Evolutionary conservation across 2,329 filamentous ascomycete species (phyloP), one percentile per base, ranked within the genome.

Genomic region (Fusarium euwallaceae): DNA sequence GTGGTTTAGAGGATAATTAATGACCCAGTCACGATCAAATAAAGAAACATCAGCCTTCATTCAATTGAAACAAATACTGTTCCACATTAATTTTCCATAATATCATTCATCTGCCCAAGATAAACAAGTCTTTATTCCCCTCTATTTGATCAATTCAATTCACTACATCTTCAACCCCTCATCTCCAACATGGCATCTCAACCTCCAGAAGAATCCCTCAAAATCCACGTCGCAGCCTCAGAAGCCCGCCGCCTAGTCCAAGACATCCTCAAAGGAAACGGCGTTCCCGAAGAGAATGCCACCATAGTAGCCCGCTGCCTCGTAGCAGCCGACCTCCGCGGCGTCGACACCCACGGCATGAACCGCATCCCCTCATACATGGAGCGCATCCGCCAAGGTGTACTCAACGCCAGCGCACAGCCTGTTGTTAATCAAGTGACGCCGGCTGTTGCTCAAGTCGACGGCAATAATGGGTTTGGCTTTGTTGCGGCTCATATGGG

Each of bases 351-450:
- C 0, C 94, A 96, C 80, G 94, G 84, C 70, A 90, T 93, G 81
- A 94, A 94, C 81, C 90, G 94, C 7, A 91, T 96, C 45, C 93
- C 93, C 1, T 94, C 92, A 0, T 96, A 96, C 84, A 90, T 95
- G 85, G 87, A 90, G 64, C 91, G 94, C 20, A 88, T 95, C 72
- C 90, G 92, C 3, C 88, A 92, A 78, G 91, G 91, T 3, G 92
- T 93, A 2, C 88, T 96, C 9, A 86, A 93, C 75, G 85, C 91
- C 12, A 81, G 80, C 12, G 92, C 92, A 1, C 80, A 84, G 4
- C 93, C 93, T 0, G 86, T 84, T 0, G 70, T 95, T 3, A 84
- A 79, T 0, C 87, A 92, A 72, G 82, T 91, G 58, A 95, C 94
- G 0, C 93, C 93, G 0, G 93, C 91, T 0, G 93, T 94, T 0